Evolutionary conservation across 2,329 filamentous ascomycete genomes (phyloP), one percentile per base, ranked within the genome.

Genomic region (Ophiobolus disseminans): DNA sequence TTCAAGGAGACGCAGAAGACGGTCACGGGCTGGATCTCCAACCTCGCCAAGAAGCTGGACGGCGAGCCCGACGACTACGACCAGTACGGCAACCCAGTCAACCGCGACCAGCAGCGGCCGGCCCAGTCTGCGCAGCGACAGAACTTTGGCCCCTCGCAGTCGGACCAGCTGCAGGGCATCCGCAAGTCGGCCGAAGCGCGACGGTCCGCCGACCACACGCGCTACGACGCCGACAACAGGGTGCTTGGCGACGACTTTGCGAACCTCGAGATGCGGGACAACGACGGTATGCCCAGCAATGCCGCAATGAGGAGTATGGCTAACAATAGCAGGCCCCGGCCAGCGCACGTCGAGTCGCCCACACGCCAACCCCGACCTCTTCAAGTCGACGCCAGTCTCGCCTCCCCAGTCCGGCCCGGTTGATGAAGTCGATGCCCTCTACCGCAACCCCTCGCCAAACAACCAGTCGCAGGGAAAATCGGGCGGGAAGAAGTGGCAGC

Each of bases 401-500:
- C 70, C 70, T 30, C 80, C 80, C 9, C 82, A 83, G 28, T 78
- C 78, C 30, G 84, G 84, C 1, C 83, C 85, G 9, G 84, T 90
- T 2, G 90, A 95, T 63, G 91, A 96, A 66, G 92, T 96, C 37
- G 83, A 87, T 60, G 86, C 80, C 25, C 70, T 88, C 49, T 94
- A 95, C 69, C 84, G 86, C 22, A 72, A 72, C 31, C 69, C 72
- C 14, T 72, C 71, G 7, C 70, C 71, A 10, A 66, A 60, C 52
- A 68, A 65, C 50, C 55, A 63, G 48, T 28, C 57, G 48, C 59
- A 62, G 19, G 61, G 57, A 16, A 73, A 72, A 49, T 58, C 67
- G n/a, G 78, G 80, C 58, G 94, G 91, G 76, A 97, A 92, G 82
- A 99, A 99, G 78, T 99, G 94, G 94, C 93, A 99, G 74, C 93